Percentiles rank a stretch among this genome's conserved stretches.
These are phyloP conservation scores for Gracilaria domingensis DNA, from an alignment of 23 red algal species.

Conservation along the genomic window DNA sequence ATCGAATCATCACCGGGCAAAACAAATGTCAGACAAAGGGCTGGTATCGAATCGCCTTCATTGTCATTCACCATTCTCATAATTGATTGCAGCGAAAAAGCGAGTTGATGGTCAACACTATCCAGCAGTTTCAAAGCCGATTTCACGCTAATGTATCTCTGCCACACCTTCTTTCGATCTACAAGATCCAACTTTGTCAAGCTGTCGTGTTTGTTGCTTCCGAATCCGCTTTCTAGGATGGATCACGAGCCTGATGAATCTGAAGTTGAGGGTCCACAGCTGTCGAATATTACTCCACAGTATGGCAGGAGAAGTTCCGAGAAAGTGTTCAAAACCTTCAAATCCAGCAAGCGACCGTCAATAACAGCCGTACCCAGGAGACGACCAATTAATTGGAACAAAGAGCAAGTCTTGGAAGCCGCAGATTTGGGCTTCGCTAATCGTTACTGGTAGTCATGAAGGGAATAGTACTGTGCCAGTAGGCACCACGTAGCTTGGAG, in stretches of 20 bases:
- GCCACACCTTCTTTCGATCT: conserved; percentile 36
- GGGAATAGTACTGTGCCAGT: conserved; percentile 90
- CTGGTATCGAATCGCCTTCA: conserved; percentile 64
- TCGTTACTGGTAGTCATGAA: conserved; percentile 43
- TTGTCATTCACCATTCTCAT: conserved; percentile 65
- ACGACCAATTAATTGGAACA: conserved; percentile 88
- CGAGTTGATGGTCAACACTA: conserved; percentile 82
- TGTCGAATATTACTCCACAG: conserved; percentile 53
- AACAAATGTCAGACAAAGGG: conserved; percentile 84
- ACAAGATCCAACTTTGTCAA: conserved; percentile 9
- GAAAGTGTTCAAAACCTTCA: conserved; percentile 85
- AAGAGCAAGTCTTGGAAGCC: conserved; percentile 47
- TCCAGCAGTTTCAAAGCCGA: conserved; percentile 63
- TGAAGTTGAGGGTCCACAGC: neutral
- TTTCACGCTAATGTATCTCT: conserved; percentile 30
- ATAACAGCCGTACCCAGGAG: conserved; percentile 91
- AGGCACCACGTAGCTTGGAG: conserved; percentile 76
- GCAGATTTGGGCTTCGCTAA: conserved; percentile 14
- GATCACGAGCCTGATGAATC: conserved; percentile 14
- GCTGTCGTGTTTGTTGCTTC: conserved; percentile 1
- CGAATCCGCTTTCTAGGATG: neutral
- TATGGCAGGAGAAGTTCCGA: conserved; percentile 68
- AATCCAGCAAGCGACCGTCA: conserved; percentile 95
- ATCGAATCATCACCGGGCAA: conserved; percentile 84
- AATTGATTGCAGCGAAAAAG: conserved; percentile 77